A percentile compares a stretch with the other conserved stretches of the same genome.
Evolutionary conservation across 2,329 filamentous ascomycete species (phyloP).

Genomic region (Talaromyces albobiverticillius): DNA sequence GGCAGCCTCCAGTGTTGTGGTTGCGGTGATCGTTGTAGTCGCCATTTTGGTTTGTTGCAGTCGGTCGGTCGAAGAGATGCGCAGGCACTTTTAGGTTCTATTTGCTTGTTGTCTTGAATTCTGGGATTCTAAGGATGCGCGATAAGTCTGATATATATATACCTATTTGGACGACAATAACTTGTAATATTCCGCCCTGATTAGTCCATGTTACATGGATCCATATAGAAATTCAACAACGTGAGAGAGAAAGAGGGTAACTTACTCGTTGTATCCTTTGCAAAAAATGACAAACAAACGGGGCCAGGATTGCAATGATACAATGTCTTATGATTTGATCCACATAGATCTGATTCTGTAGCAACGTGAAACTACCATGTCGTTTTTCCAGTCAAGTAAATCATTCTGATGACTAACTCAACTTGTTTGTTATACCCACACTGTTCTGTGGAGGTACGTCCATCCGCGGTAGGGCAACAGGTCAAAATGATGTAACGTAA

Average conservation of each 20-base stretch:
- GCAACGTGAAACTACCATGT: too few relatives aligned
- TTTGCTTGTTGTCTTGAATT: background rate
- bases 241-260: background rate
- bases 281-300: too few relatives aligned
- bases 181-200: too few relatives aligned
- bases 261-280: background rate
- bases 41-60: background rate
- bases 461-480: background rate
- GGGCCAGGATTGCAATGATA: too few relatives aligned
- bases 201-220: too few relatives aligned
- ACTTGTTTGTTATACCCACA: too few relatives aligned
- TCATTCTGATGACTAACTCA: background rate
- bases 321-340: background rate
- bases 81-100: background rate
- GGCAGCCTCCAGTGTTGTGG: background rate
- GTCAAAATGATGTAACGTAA: background rate
- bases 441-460: too few relatives aligned
- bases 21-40: constrained; percentile 1
- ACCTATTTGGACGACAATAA: background rate
- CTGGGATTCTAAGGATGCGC: background rate
- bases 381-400: too few relatives aligned
- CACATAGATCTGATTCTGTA: background rate
- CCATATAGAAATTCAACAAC: background rate
- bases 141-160: background rate
- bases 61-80: background rate